A percentile compares a stretch with the other conserved stretches of the same genome.
Conservation (phyloP, 352 stramenopile species). For the Hyaloperonospora brassicae region DNA sequence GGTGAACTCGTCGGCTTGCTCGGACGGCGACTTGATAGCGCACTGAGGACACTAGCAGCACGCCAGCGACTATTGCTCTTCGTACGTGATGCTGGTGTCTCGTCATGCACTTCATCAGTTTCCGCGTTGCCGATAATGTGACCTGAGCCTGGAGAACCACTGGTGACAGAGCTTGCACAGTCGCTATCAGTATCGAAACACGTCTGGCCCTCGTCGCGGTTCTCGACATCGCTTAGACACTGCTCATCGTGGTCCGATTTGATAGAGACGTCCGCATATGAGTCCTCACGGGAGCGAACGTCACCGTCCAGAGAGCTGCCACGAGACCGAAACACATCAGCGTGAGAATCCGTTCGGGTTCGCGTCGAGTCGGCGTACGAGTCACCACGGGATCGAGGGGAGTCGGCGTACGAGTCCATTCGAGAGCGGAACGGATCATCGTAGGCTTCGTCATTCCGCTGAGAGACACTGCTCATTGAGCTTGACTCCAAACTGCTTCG, state of each 20-base stretch:
- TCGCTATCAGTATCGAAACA: slow-evolving; percentile 52
- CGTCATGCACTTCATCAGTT: slow-evolving; percentile 10
- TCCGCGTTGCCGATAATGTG: slow-evolving; percentile 14
- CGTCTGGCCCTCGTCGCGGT: slow-evolving; percentile 21
- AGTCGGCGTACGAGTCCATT: slow-evolving; percentile 21
- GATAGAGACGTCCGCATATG: slow-evolving; percentile 22
- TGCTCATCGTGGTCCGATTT: slow-evolving; percentile 26
- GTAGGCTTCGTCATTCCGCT: slow-evolving; percentile 20
- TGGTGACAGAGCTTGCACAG: slow-evolving; percentile 31
- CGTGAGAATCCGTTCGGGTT: slow-evolving; percentile 21
- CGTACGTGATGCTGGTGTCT: slow-evolving; percentile 13
- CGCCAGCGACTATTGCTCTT: slow-evolving; percentile 34
- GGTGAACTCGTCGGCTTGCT: slow-evolving; percentile 29
- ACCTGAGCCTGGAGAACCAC: slow-evolving; percentile 21
- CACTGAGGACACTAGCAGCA: slow-evolving; percentile 34
- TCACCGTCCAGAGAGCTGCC: slow-evolving; percentile 16
- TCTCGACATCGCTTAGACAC: slow-evolving; percentile 21
- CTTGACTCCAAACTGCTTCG: slow-evolving; percentile 30
- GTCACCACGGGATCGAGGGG: slow-evolving; percentile 16
- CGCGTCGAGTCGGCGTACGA: slow-evolving; percentile 24
- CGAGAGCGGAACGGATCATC: slow-evolving; percentile 19
- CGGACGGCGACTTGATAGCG: slow-evolving; percentile 32
- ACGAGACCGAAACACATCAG: slow-evolving; percentile 19
- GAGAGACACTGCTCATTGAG: no score
- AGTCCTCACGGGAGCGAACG: slow-evolving; percentile 6